Base-by-base conservation (phyloP, 805 yeast species). In the Saccharomycopsis sp. region DNA sequence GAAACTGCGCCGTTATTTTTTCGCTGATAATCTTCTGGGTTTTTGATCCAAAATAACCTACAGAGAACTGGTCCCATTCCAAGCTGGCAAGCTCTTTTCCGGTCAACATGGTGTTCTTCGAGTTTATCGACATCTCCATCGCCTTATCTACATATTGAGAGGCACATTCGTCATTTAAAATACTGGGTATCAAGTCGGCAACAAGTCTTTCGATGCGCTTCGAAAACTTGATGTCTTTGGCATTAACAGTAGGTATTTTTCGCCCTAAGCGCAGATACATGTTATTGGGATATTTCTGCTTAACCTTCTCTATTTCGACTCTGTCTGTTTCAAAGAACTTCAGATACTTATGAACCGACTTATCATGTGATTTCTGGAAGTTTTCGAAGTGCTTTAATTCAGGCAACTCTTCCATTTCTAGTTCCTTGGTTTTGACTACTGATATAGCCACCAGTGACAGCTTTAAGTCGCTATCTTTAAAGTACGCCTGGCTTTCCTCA, bases 1-100 rank as follows among this genome's bases (percentile, higher is more conserved):
- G 53, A 24, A 52, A 53, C 14, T 14, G 20, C 17, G 29, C 15
- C 2, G 53, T 9, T 3, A 56, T 56, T 22, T 23, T 24, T 42
- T 14, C 20, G 5, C 56, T 20, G 1, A 56, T 52, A 3, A 29
- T 3, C 23, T 55, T 55, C 38, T 60, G 63, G 14, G 19, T 35
- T 23, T 58, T 52, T 17, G 52, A 35, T 9, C 63, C 63, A 35
- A 60, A 52, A 47, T 60, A 60, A 2, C 63, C 63, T 9, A 24
- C 51, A n/a, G 55, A 35, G 29, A 60, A 60, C 20, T 57, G 50
- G 9, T 42, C 22, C 47, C 59, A 58, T 25, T 60, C 53, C 24
- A 60, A 47, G n/a, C 23, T 44, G 1, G 47, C 14, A 17, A 53
- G 41, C 2, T 59, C 58, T 25, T 47, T 24, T 14, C 50, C 49